Evolutionary conservation across 1,284 basidiomycete species (phyloP), one percentile per base, ranked within the genome.

Genomic region (Sanghuangporus baumii): DNA sequence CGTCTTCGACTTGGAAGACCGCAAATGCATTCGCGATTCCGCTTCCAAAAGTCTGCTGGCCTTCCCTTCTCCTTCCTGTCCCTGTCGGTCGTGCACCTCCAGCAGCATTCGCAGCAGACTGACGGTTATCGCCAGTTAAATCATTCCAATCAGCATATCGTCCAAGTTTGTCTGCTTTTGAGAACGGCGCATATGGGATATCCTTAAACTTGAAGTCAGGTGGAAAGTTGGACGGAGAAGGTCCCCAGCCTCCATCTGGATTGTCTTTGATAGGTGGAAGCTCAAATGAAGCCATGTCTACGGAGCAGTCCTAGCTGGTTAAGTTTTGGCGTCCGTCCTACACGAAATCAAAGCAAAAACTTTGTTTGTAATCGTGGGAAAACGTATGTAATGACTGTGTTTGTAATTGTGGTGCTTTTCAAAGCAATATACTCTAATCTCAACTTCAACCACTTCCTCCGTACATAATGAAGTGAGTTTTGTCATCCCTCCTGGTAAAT

Each of bases 61-160:
- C 85, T 61, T 90, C 86, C 65, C 87, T 80, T 66, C 86, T 80
- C 80, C 66, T 85, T 80, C 63, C 60, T 55, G 14, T 43, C 36
- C 63, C 63, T 41, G 50, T 65, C 18, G 60, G 51, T 61, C 62
- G 67, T 48, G 41, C 58, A 55, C 72, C 72, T 16, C 80, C 81
- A 61, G 77, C 71, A 14, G 74, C 75, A 60, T 73, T 75, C 60
- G 77, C 77, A 59, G 87, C 84, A 47, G 81, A 71, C 68, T 86
- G 87, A 43, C 88, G 85, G 64, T 76, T 81, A 68, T 89, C 88
- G 57, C 80, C 74, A 34, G 88, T 82, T 36, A 84, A 74, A 73
- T 93, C 89, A 74, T 94, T 96, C 96, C 96, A 99, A 80, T 99
- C 96, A 63, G 96, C 96, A 73, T 99, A 94, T 65, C 96, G 91